These are phyloP conservation scores for Pseudogymnoascus sp. DNA, from an alignment of 2,329 filamentous ascomycete species.

Conservation along the genomic window DNA sequence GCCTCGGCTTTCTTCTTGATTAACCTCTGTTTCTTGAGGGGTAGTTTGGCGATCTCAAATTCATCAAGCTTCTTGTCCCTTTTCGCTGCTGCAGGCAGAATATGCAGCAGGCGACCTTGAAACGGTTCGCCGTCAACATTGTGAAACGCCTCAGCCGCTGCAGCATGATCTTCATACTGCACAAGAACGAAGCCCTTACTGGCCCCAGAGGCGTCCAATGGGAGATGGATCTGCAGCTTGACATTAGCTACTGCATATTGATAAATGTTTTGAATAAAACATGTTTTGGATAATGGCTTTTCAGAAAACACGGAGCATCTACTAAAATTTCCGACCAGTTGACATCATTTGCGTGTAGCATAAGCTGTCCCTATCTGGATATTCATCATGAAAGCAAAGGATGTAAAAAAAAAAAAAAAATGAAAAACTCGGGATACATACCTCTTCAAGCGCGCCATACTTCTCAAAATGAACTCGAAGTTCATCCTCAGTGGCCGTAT, in stretches of 20 bases:
- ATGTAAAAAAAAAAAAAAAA: slow-evolving; percentile 19
- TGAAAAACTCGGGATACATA: slow-evolving; percentile 42
- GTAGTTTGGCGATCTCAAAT: slow-evolving; percentile 80
- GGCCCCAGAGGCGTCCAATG: slow-evolving; percentile 60
- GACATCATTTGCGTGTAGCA: slow-evolving; percentile 81
- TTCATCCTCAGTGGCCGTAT: slow-evolving; percentile 68
- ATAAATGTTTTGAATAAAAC: slow-evolving; percentile 12
- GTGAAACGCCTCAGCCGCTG: slow-evolving; percentile 71
- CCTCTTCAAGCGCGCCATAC: slow-evolving; percentile 77
- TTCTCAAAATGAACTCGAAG: slow-evolving; percentile 61
- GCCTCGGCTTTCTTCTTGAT: slow-evolving; percentile 79
- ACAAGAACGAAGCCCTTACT: slow-evolving; percentile 90
- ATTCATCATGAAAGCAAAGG: slow-evolving; percentile 69
- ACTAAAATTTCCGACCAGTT: slow-evolving; percentile 99
- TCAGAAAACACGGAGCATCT: slow-evolving; percentile 92
- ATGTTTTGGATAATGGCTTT: slow-evolving; percentile 23
- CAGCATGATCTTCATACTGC: slow-evolving; percentile 62
- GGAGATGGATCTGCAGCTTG: slow-evolving; percentile 67
- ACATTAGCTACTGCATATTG: slow-evolving; percentile 8
- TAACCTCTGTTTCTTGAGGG: slow-evolving; percentile 87
- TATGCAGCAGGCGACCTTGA: slow-evolving; percentile 84
- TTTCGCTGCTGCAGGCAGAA: slow-evolving; percentile 77
- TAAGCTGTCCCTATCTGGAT: slow-evolving; percentile 99
- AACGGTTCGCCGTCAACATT: slow-evolving; percentile 77
- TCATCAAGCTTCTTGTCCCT: slow-evolving; percentile 77